Evolutionary conservation across 768 basidiomycete species (phyloP), one percentile per base, ranked within the genome.

Genomic region (Lyophyllum shimeji): DNA sequence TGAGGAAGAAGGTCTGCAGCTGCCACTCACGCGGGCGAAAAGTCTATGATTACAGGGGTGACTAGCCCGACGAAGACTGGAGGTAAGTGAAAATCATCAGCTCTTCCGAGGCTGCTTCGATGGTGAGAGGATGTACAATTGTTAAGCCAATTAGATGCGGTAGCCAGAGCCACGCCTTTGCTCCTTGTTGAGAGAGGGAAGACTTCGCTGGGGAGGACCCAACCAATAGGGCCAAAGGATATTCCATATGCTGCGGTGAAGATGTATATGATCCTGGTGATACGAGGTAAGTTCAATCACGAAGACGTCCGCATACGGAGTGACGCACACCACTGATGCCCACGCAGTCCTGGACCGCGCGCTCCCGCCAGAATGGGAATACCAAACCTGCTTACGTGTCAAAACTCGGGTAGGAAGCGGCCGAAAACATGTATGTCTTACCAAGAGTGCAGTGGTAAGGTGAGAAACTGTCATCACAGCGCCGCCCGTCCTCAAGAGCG

Each of bases 111-210:
- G 47, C 9, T 29, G n/a, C 29, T 5, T 29, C 29, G 44, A 45
- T n/a, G n/a, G n/a, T n/a, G 40, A 40, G 9, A 18, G n/a, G 43
- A 69, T 79, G 1, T 49, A 86, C 87, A 93, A 55, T 93, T 93
- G 64, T 93, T 93, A 21, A 82, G 63, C 91, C 91, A 93, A 61
- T 90, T 90, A n/a, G 87, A 89, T 2, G 89, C 87, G 1, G 92
- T 93, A 20, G 90, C 85, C 20, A 95, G 64, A 21, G 91, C 83
- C 4, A 94, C 92, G 46, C 93, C 93, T 65, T 86, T 86, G 61
- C 89, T 87, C 58, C 92, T 78, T 72, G 90, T 79, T 1, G 89
- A 87, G 0, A 90, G 73, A 1, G 93, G 84, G 64, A 93, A 93
- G 1, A 95, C 84, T 69, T 95, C 92, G 59, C 83, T 85, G 0